Base-by-base conservation (phyloP, 1,284 basidiomycete genomes). In the Rhizoctonia solani region DNA sequence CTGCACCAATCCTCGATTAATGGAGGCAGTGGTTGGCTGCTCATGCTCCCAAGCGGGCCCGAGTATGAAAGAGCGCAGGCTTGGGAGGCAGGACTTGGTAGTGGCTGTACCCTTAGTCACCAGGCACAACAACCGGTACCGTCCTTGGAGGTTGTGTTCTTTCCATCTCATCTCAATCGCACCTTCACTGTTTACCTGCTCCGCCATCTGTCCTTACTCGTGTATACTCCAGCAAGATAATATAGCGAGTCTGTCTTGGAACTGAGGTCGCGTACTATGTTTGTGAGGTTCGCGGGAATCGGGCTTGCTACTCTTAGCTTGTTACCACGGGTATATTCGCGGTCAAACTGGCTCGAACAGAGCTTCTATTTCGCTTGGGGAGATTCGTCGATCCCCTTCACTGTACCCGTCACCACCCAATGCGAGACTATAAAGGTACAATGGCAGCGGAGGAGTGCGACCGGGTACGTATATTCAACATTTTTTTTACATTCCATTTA, bases 281-380 rank as follows among this genome's bases (percentile, higher is more conserved):
- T 46, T 9, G 6, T 42, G 47, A 39, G 19, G 34, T 19, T 30
- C 3, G 23, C 32, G n/a, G n/a, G n/a, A 9, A 23, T 42, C 59
- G 59, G 59, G 19, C 49, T 63, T 5, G 37, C 37, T 27, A 37
- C 49, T 8, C 23, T 52, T 19, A 27, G 49, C 25, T 13, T 52
- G 23, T 34, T 63, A 37, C 47, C 59, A 11, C 47, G 50, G 37
- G 59, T 49, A 37, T 50, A 52, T 25, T 47, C 58, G 11, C 41
- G 27, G 27, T 63, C 68, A 14, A 49, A 69, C 46, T 67, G 66
- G 68, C 34, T 61, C 30, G 27, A 68, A 68, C 44, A 85, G 81
- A 77, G 87, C 66, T 81, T 89, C 77, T 77, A 79, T 74, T 83
- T 85, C 72, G 79, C 82, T 73, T 85, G 79, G 75, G 79, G 80